Conservation (phyloP, 1,284 basidiomycete species). For the Cryptococcus hybrid region DNA sequence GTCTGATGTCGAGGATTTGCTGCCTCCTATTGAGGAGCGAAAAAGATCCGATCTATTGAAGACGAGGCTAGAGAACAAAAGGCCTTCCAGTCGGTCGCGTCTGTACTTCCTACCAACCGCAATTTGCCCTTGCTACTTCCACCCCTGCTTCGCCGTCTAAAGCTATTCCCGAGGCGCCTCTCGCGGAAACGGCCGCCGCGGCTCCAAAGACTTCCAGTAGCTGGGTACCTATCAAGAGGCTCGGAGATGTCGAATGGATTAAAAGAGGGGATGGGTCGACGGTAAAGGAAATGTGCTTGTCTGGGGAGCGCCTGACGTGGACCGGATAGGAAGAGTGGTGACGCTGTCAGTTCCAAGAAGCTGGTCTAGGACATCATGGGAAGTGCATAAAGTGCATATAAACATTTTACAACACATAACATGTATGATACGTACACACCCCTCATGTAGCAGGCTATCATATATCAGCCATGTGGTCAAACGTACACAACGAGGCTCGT, state of each 20-base stretch:
- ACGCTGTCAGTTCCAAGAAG: constrained; percentile 7
- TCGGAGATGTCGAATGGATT: constrained; percentile 37
- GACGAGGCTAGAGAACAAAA: constrained; percentile 41
- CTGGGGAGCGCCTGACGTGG: constrained; percentile 22
- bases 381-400: constrained; percentile 7
- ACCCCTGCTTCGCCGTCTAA: constrained; percentile 5
- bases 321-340: constrained; percentile 14
- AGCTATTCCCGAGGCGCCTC: constrained; percentile 7
- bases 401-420: constrained; percentile 6
- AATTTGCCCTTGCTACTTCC: constrained; percentile 2
- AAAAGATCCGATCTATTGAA: constrained; percentile 44
- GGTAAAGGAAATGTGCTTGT: constrained; percentile 19
- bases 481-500: neutral
- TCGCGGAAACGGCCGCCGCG: constrained; percentile 1
- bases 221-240: constrained; percentile 21
- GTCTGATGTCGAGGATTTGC: constrained; percentile 49
- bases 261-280: constrained; percentile 20
- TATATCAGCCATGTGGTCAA: neutral
- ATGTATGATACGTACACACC: constrained; percentile 6
- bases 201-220: constrained; percentile 1
- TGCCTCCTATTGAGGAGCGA: constrained; percentile 45
- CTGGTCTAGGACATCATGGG: constrained; percentile 5
- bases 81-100: constrained; percentile 19
- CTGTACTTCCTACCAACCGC: constrained; percentile 15
- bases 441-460: constrained; percentile 13